Evolutionary conservation across 805 yeast species (phyloP), one percentile per base, ranked within the genome.

Genomic region (Ogataea angusta): DNA sequence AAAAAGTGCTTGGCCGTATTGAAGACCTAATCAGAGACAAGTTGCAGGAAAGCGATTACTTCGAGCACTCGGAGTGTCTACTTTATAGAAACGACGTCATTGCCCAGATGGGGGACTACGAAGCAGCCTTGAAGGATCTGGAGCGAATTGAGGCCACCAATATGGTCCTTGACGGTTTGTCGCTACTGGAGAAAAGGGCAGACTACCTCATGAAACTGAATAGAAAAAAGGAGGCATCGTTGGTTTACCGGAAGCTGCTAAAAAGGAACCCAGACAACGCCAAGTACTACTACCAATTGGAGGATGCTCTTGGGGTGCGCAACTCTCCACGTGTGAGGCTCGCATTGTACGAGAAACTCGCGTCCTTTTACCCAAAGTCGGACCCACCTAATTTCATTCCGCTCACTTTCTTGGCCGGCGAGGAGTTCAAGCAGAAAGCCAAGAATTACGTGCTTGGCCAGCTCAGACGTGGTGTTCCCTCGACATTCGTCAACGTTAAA

Each of bases 221-320:
- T 8, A 66, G 69, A 31, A 54, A 57, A 10, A 68, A 76, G 40
- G 87, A 85, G 39, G 91, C 96, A 1, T 78, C 86, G 13, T 53
- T 73, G 36, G 69, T 77, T 29, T 85, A 81, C 57, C 76, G 95
- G 57, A 67, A 72, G 42, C 69, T 91, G 42, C 69, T 91, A 43
- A 78, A 84, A 58, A 79, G 96, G 56, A 91, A 91, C 60, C 95
- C 98, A 0, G 96, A 89, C 56, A 75, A 84, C 53, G 67, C 69
- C 26, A 66, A 61, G 10, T 88, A 87, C 57, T 90, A 87, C 59
- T 60, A 64, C 36, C 63, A 75, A 29, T 68, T 93, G 46, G 96
- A 91, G 57, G 61, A 70, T 17, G 68, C 86, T 3, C 70, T 89
- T 46, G 80, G 75, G 4, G 69, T 81, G 16, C 55, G 67, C 8